Evolutionary conservation across 2,329 filamentous ascomycete species (phyloP), one percentile per base, ranked within the genome.

Genomic region (Botrytis fabae): DNA sequence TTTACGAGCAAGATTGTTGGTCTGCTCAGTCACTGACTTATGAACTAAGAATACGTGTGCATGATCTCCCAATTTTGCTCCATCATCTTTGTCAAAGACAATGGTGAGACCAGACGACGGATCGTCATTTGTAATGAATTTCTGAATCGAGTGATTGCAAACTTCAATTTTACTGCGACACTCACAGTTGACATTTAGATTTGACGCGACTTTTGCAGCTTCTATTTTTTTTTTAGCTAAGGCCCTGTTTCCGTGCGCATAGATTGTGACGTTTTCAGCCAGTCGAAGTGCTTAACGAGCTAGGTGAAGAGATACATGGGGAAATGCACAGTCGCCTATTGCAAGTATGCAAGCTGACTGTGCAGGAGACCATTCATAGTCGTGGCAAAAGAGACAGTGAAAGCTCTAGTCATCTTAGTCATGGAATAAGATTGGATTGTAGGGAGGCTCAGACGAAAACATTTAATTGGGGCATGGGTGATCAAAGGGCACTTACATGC

Each of bases 161-260:
- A 12, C 25, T 25, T 25, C 22, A 4, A 48, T 25, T 48, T 48
- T 48, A 48, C 22, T 48, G 46, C 22, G 46, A 48, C 22, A 25
- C 22, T 48, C 12, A 22, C 22, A 48, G 4, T 25, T 48, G 22
- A 25, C 4, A 48, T 48, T 3, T 5, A 22, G 9, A 48, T 48
- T 48, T 25, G 22, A 48, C 4, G 22, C 9, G 2, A 48, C 4
- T 25, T 48, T 25, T 16, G 51, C 51, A 54, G 25, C 2, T 28
- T 28, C 12, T n/a, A 54, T 65, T 83, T 78, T 65, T 83, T 78
- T 84, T 80, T 8, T 89, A 80, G 3, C 82, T 82, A 1, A 76
- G 46, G 22, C 46, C 0, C 18, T 9, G 22, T 48, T 25, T 48
- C 46, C 22, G 32, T 32, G 32, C 2, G 32, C 4, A 32, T 32